Evolutionary conservation across 768 basidiomycete genomes (phyloP), one percentile per base, ranked within the genome.

Genomic region (Kwoniella sp.): DNA sequence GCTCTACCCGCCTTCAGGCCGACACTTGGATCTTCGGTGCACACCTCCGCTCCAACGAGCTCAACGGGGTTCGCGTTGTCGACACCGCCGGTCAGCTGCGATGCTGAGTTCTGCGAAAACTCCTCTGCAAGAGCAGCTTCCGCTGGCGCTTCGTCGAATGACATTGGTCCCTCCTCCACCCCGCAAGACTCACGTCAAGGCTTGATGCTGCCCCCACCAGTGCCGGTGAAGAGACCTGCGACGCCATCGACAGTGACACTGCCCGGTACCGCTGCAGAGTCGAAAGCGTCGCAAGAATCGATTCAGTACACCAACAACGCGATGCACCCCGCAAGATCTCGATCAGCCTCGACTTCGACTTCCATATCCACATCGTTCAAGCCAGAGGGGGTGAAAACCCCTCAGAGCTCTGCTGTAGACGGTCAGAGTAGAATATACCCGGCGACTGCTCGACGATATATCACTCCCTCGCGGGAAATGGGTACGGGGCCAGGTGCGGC

Each of bases 121-220:
- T 37, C 61, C 1, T 41, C 57, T 38, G 37, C 11, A 9, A 20
- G 38, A 9, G 38, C 38, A 9, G 20, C 11, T 41, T 20, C 9
- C 38, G 38, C 38, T 9, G 11, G 38, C 11, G 11, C 38, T 9
- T 41, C 38, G 11, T 41, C 38, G 20, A 41, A 9, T 41, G 38
- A 20, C 20, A 20, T 41, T 20, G 38, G 38, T 9, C 28, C 52
- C 28, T 25, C 54, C 37, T 13, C 45, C 55, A 8, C 50, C 30
- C n/a, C n/a, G n/a, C n/a, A n/a, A 37, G 34, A 13, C 13, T 7
- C 34, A 37, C 7, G 34, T 45, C 2, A 58, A 53, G 15, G 58
- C 47, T 20, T 74, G 45, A 74, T 74, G 73, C 58, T 72, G 12
- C 73, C 73, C 23, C 73, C 73, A 1, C 68, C 73, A 17, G 65